Evolutionary conservation across 208 protist species (phyloP), one percentile per base, ranked within the genome.

Genomic region (Porcisia hertigi): DNA sequence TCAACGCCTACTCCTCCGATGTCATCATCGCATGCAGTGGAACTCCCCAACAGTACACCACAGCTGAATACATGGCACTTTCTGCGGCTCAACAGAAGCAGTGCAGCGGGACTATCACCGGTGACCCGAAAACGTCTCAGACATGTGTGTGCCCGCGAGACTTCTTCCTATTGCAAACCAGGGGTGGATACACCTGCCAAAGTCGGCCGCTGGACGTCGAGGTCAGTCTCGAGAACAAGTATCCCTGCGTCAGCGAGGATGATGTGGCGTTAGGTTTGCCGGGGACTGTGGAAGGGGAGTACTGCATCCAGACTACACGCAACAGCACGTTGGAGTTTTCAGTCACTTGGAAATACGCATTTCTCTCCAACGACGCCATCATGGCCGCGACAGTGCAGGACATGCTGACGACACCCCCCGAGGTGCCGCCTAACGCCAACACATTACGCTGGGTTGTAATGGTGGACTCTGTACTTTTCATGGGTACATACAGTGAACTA

Each of bases 91-190:
- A 60, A 7, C 25, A 43, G 25, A 16, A 62, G 69, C 18, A 30
- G 53, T 73, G 69, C 69, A 6, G 18, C 69, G 54, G 55, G n/a
- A n/a, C 14, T 36, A 6, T 73, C 25, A 74, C 20, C 25, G 11
- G 16, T 14, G 49, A 53, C 8, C 9, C 3, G 47, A n/a, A 11
- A 12, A 16, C 59, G 18, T 30, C 34, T 53, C 58, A 74, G 39
- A 59, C 76, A 23, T 87, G 81, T 58, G 36, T 89, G 54, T 89
- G 85, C 69, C 64, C 85, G 16, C 41, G 71, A 11, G 78, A 88
- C 49, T 45, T 45, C 30, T 49, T 82, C 45, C 16, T 39, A 64
- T 8, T 3, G n/a, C 11, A 6, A 30, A 3, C n/a, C n/a, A 25
- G 39, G 7, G 25, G 25, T 8, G 3, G 2, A 3, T 58, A 71